Evolutionary conservation across 139 green algal genomes (phyloP), one percentile per base, ranked within the genome.

Genomic region (Coelastrella sp.): DNA sequence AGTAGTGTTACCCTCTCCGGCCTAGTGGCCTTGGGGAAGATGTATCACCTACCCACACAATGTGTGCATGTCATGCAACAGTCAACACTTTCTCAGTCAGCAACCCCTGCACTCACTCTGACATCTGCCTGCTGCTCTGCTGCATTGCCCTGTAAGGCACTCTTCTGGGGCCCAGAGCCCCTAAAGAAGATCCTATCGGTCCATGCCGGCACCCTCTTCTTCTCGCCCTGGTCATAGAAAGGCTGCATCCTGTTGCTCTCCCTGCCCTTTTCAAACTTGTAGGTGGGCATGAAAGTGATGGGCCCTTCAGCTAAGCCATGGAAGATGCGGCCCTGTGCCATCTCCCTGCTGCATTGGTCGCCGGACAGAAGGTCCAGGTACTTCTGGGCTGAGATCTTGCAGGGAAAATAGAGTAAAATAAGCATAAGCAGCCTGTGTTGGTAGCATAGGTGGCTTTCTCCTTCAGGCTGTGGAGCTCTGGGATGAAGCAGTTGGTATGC

Each of bases 161-260:
- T 87, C 24, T 85, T 20, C 87, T 91, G 87, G 57, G 65, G 10
- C 27, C 92, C 66, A 75, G 78, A 82, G 81, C 96, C 98, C 6
- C 98, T 89, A 90, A 96, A 99, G n/a, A 99, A 95, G 24, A 99
- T 93, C 73, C 98, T 95, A 93, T 99, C 98, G 25, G 96, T 98
- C 96, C 96, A 99, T 9, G 96, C 94, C 3, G 97, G 97, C 22
- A 99, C 90, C 7, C 97, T 92, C 83, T 92, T 88, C 94, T 99
- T 99, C 93, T 99, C 97, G 35, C 91, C 88, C 27, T 88, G 80
- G 15, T 91, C 88, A 27, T 91, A 91, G 12, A 91, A 91, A 0
- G 81, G 83, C 49, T 91, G 80, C 82, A 95, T 92, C 75, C 89
- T 89, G 91, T 85, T 95, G 79, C 91, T 94, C n/a, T 95, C 90